Evolutionary conservation across 2,329 filamentous ascomycete species (phyloP).

Genomic region (Neonectria magnoliae): DNA sequence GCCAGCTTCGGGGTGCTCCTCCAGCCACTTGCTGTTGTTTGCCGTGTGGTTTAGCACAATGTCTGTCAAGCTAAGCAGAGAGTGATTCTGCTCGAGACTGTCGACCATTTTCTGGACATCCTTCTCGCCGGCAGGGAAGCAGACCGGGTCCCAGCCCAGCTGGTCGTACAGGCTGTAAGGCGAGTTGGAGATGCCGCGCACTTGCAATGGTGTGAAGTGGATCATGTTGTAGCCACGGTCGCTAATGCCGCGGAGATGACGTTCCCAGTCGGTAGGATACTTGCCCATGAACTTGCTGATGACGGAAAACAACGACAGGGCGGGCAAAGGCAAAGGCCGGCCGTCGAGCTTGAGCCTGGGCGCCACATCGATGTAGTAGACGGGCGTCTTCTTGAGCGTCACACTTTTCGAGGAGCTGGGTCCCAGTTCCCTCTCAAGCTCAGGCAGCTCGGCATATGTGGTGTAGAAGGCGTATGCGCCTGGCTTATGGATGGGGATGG

Average conservation of each 20-base stretch:
- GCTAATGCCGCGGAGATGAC: slow-evolving; percentile 87
- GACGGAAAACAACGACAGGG: slow-evolving; percentile 89
- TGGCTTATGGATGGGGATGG: slow-evolving; percentile 82
- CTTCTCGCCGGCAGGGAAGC: slow-evolving; percentile 86
- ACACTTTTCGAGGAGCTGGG: slow-evolving; percentile 46
- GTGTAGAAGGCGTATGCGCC: slow-evolving; percentile 96
- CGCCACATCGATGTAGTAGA: slow-evolving; percentile 94
- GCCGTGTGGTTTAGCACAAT: slow-evolving; percentile 99
- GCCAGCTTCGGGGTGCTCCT: slow-evolving; percentile 93
- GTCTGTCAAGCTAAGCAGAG: slow-evolving; percentile 88
- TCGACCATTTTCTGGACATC: slow-evolving; percentile 81
- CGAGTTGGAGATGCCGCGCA: slow-evolving; percentile 89
- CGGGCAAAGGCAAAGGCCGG: slow-evolving; percentile 80
- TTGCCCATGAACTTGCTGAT: slow-evolving; percentile 99
- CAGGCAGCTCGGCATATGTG: slow-evolving; percentile 87
- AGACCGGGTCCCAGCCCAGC: slow-evolving; percentile 80
- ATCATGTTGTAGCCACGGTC: slow-evolving; percentile 98
- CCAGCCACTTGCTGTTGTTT: slow-evolving; percentile 92
- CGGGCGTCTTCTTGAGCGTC: slow-evolving; percentile 72
- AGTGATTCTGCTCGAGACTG: slow-evolving; percentile 85
- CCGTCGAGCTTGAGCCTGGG: slow-evolving; percentile 81
- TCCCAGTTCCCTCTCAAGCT: slow-evolving; percentile 55
- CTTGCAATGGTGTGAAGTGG: slow-evolving; percentile 94
- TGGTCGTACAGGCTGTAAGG: slow-evolving; percentile 98
- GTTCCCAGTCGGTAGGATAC: slow-evolving; percentile 90